Conservation (phyloP, 176 grass and related monocot species). For the Triticum dicoccoides region DNA sequence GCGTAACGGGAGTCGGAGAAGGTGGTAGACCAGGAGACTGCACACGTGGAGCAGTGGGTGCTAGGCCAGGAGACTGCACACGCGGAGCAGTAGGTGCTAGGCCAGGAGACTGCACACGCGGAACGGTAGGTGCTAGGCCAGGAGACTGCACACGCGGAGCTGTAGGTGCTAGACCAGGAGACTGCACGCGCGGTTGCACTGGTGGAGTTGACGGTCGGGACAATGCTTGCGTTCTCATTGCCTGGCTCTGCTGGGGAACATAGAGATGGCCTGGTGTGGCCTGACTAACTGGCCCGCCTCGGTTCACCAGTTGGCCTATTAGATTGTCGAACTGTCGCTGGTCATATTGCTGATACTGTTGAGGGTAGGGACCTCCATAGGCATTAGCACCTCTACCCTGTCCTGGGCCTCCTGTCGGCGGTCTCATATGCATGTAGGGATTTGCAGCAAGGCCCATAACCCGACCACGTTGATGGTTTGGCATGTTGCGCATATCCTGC, state of each 20-base stretch:
- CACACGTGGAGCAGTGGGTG: neutral
- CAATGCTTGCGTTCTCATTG: constrained; percentile 1
- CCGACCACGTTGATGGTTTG: constrained; percentile 21
- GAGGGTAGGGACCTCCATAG: constrained; percentile 17
- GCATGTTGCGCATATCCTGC: constrained; percentile 37
- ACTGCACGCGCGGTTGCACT: neutral
- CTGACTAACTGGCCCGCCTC: neutral
- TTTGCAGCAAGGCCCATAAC: constrained; percentile 22
- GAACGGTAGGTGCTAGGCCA: neutral
- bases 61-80: neutral
- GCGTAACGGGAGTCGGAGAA: neutral
- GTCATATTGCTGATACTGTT: constrained; percentile 17
- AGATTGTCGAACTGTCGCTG: neutral
- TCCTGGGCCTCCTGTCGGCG: neutral
- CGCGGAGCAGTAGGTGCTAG: neutral
- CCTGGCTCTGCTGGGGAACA: constrained; percentile 16
- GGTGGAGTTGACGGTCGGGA: constrained; percentile 2
- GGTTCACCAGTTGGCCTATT: constrained; percentile 17
- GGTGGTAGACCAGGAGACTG: neutral
- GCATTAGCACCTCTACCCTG: constrained; percentile 43
- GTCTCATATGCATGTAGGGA: constrained; percentile 6
- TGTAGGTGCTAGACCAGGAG: neutral
- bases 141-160: neutral
- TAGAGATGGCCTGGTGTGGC: constrained; percentile 11
- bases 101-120: no score